A percentile compares a stretch with the other conserved stretches of the same genome.
phyloP scores from a whole-genome alignment of 441 rosid genomes.

The Adansonia grandidieri region DNA sequence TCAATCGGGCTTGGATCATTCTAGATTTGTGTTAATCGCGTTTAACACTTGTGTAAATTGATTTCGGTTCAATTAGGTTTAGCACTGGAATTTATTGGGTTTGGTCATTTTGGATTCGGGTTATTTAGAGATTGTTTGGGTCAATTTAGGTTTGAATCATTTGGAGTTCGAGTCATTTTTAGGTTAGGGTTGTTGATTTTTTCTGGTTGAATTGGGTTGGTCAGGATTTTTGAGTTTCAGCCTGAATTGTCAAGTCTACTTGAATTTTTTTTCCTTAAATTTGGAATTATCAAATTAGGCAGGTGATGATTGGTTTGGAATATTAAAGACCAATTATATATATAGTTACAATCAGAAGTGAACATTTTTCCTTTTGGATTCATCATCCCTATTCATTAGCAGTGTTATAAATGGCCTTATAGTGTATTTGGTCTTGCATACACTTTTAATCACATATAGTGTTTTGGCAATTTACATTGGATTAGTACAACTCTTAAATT shows the following conservation, averaged over 20 bases:
- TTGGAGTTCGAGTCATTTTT: no score
- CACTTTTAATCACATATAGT: neutral
- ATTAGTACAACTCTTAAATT: neutral
- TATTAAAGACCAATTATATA: neutral
- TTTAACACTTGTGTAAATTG: no score
- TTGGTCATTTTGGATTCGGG: no score
- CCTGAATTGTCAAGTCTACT: neutral
- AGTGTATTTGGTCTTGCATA: neutral
- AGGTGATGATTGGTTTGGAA: neutral
- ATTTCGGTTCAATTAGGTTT: no score
- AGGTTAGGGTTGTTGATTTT: no score
- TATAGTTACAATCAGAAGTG: neutral
- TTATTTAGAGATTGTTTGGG: no score
- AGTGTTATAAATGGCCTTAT: neutral
- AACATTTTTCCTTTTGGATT: neutral
- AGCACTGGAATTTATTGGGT: no score
- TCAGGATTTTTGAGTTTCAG: no score
- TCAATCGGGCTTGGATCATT: no score
- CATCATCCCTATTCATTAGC: neutral
- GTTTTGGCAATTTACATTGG: neutral
- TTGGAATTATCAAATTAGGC: slow-evolving; percentile 16
- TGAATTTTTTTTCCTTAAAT: neutral
- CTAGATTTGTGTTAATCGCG: no score
- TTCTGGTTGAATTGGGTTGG: no score
- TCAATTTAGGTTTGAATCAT: no score